Percentiles rank a stretch among this genome's conserved stretches.
These are phyloP conservation scores for Microsporum canis DNA, from an alignment of 2,329 filamentous ascomycete genomes.

Conservation along the genomic window DNA sequence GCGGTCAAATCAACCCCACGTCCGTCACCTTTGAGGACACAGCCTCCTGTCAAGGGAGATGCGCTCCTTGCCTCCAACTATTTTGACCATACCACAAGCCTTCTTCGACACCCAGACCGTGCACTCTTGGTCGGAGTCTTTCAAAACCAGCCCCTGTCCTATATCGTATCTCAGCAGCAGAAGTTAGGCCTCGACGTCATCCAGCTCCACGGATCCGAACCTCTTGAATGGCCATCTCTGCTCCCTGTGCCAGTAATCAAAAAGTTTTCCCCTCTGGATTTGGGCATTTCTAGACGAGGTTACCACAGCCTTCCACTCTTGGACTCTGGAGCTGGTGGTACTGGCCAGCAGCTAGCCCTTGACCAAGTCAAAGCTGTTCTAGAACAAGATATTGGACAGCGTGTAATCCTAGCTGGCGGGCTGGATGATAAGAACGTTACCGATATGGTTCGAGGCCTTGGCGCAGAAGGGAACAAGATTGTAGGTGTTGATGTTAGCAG, in stretches of 20 bases:
- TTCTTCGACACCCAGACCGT: constrained; percentile 44
- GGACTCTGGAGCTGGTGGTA: constrained; percentile 73
- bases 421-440: constrained; percentile 68
- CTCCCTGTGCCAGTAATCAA: constrained; percentile 87
- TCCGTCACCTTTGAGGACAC: constrained; percentile 14
- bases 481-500: constrained; percentile 87
- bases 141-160: constrained; percentile 73
- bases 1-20: constrained; percentile 50
- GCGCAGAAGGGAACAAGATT: constrained; percentile 50
- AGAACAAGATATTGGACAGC: constrained; percentile 55
- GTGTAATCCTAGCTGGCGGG: constrained; percentile 74
- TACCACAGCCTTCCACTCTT: constrained; percentile 76
- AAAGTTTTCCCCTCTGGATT: constrained; percentile 65
- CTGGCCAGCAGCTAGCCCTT: constrained; percentile 66
- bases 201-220: constrained; percentile 85
- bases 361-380: constrained; percentile 57
- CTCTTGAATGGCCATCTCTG: constrained; percentile 77
- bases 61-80: constrained; percentile 45
- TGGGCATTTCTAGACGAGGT: constrained; percentile 60
- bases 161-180: constrained; percentile 67
- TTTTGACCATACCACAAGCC: constrained; percentile 49
- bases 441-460: constrained; percentile 52
- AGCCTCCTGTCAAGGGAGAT: constrained; percentile 14
- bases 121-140: constrained; percentile 88
- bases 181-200: constrained; percentile 73